Base-by-base conservation (phyloP, 2,329 filamentous ascomycete species). In the Verticillium nonalfalfae region DNA sequence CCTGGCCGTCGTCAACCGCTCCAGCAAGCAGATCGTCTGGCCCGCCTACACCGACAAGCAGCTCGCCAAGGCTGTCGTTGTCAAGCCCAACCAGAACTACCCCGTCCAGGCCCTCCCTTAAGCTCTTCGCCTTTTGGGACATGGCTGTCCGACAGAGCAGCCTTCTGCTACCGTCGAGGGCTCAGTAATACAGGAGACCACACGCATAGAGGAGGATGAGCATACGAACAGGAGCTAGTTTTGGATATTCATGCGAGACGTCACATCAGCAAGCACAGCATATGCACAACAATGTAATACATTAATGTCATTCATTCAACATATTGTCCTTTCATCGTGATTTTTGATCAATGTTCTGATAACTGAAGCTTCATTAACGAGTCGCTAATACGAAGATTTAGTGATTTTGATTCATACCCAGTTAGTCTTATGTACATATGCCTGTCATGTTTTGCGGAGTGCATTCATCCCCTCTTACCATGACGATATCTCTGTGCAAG, bases 21-120 rank as follows among this genome's bases (percentile, higher is more conserved):
- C 66, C 59, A 70, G 74, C 66, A 72, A 71, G 57, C 72, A 76
- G 64, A 85, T 85, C 61, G 69, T 77, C 63, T 85, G 74, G 73
- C 82, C 83, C 35, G 75, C 79, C 50, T 86, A 85, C 69, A 81
- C 76, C 67, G 83, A 85, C 67, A 74, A 73, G 59, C 75, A 84
- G 73, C 73, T 85, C 26, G 71, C 68, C 11, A 69, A 65, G 52
- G 80, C 78, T 57, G 69, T 74, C 59, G 74, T 76, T 40, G 81
- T 84, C 65, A 76, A 71, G 59, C 81, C 81, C 21, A 76, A 84
- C 72, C 76, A 79, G 75, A 75, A 73, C 70, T 81, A 80, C 68
- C 65, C 75, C 31, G 74, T 75, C 55, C 70, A 65, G 57, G 56
- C 57, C 40, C 59, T 65, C 6, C 62, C 62, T 58, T 65, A 34